phyloP scores from a whole-genome alignment of 495 filamentous ascomycete genomes.

The Aspergillus indologenus region DNA sequence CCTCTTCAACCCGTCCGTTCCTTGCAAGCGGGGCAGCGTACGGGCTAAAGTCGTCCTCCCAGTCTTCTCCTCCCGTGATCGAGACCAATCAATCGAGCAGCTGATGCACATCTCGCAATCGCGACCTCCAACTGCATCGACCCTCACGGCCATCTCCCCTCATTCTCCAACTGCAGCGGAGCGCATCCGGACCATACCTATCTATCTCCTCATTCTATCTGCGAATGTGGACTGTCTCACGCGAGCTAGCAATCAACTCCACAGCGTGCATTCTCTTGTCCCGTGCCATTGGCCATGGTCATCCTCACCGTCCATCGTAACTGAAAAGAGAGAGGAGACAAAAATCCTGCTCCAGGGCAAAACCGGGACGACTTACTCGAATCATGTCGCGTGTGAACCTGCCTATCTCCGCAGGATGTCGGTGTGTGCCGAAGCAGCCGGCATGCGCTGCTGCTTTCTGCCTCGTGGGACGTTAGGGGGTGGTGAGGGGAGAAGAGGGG shows the following conservation, averaged over 20 bases:
- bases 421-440: not conserved
- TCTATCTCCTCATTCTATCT: not conserved
- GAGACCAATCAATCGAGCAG: constrained; percentile 6
- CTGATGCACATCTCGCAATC: constrained; percentile 2
- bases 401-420: not conserved
- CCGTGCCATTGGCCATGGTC: not conserved
- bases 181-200: no score
- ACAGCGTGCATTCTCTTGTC: not conserved
- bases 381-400: not conserved
- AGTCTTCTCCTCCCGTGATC: not conserved
- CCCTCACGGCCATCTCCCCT: not conserved
- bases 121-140: not conserved
- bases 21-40: not conserved
- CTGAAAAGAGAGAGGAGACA: not conserved
- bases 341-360: not conserved
- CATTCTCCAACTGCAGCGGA: not conserved
- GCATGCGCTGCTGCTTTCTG: not conserved
- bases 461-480: not conserved
- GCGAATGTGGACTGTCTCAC: not conserved
- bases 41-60: not conserved
- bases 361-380: not conserved
- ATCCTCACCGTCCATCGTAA: not conserved
- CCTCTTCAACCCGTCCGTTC: not conserved
- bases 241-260: not conserved
- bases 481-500: not conserved